Percentiles rank a stretch among this genome's conserved stretches.
Conservation (phyloP, 768 basidiomycete genomes). For the Astraeus odoratus region DNA sequence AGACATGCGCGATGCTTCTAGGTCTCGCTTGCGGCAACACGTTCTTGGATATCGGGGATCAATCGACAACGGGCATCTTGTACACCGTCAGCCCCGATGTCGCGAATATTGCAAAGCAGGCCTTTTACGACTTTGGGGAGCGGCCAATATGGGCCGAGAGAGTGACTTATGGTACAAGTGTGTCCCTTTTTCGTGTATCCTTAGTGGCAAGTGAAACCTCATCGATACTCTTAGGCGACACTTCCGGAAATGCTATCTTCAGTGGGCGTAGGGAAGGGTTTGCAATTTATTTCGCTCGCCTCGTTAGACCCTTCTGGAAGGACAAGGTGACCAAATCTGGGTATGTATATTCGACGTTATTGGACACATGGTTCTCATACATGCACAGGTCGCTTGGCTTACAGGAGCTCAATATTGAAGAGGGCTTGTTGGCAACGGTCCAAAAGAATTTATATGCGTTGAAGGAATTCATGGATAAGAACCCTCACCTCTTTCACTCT, state of each 20-base stretch:
- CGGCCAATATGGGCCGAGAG: slow-evolving; percentile 78
- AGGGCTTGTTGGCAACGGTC: slow-evolving; percentile 54
- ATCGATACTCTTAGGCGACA: slow-evolving; percentile 40
- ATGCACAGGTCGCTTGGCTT: slow-evolving; percentile 32
- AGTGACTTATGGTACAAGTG: slow-evolving; percentile 69
- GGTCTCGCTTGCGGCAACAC: slow-evolving; percentile 82
- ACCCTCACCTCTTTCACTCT: slow-evolving; percentile 80
- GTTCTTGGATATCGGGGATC: slow-evolving; percentile 58
- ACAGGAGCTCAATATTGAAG: slow-evolving; percentile 58
- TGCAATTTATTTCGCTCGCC: slow-evolving; percentile 77
- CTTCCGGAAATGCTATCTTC: slow-evolving; percentile 68
- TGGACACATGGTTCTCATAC: not conserved
- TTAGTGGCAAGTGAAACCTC: not conserved
- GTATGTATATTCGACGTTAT: slow-evolving; percentile 31
- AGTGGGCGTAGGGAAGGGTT: slow-evolving; percentile 88
- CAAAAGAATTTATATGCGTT: slow-evolving; percentile 77
- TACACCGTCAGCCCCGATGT: slow-evolving; percentile 54
- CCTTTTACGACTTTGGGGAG: slow-evolving; percentile 82
- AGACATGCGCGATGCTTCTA: slow-evolving; percentile 88
- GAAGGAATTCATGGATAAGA: slow-evolving; percentile 70
- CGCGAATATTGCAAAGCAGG: slow-evolving; percentile 69
- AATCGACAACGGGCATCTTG: slow-evolving; percentile 38
- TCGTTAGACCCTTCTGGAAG: slow-evolving; percentile 86
- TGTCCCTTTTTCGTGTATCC: slow-evolving; percentile 13
- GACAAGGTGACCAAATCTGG: slow-evolving; percentile 60